Evolutionary conservation across 345 rosid species (phyloP), one percentile per base, ranked within the genome.

Genomic region (Noccaea bulbosa): DNA sequence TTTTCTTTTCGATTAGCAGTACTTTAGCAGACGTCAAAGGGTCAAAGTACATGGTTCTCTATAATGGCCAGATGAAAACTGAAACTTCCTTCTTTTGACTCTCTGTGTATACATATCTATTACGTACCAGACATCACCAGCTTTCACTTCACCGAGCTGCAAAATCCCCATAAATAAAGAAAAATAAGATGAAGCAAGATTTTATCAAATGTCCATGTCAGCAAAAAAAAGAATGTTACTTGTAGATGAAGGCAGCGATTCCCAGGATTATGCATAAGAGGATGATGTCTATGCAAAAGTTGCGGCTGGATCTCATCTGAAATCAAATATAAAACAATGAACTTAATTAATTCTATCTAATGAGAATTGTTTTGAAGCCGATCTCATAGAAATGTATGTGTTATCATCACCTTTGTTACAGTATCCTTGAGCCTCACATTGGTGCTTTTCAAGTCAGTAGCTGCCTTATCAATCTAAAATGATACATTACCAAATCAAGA

Each of bases 201-300:
- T 30, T 40, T 27, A 27, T 4, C 17, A 50, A 57, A 5, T 32
- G 2, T 55, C 8, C 0, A 53, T 15, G 12, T 24, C 33, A 45
- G 65, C 12, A 7, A 62, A n/a, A 62, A n/a, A 11, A 11, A 32
- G 2, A 7, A 34, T 66, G 86, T 87, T 83, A 88, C 97, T 93
- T 85, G 96, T 90, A 93, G 52, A 93, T 73, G 80, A 86, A 85
- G 72, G 96, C 97, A 64, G 97, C 97, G 45, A 90, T 93, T 50
- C 98, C 96, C 15, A 90, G 77, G 58, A 90, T 71, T 77, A 93
- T 54, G 77, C 88, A 83, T 76, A 93, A 62, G 61, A 93, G 88
- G 78, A 86, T 77, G 77, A 91, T 88, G 76, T 93, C 97, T 27
- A 93, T 52, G 86, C 98, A 93, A 69, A 93, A 88, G 84, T 91